Percentiles rank a stretch among this genome's conserved stretches.
phyloP scores from a whole-genome alignment of 1,284 basidiomycete species.

The Polyporus tsugae region DNA sequence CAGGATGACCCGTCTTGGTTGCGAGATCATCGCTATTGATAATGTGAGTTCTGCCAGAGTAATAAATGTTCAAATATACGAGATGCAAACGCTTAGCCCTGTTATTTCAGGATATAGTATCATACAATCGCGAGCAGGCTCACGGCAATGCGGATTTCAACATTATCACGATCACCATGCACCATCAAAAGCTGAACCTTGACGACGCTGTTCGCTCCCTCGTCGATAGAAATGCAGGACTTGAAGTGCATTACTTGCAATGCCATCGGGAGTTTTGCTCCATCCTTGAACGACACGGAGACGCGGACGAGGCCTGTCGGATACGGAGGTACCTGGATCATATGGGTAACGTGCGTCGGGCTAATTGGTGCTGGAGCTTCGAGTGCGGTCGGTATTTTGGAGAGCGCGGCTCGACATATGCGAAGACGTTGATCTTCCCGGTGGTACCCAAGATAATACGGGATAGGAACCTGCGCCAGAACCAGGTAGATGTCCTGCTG shows the following conservation, averaged over 20 bases:
- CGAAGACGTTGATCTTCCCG: conserved; percentile 24
- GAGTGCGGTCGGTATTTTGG: conserved; percentile 46
- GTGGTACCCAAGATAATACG: neutral
- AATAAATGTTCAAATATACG: neutral
- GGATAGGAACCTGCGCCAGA: neutral
- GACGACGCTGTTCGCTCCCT: conserved; percentile 45
- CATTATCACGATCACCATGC: conserved; percentile 45
- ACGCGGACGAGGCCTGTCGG: neutral
- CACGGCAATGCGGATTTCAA: conserved; percentile 46
- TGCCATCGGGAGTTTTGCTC: conserved; percentile 31
- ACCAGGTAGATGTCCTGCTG: neutral
- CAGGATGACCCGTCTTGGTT: conserved; percentile 37
- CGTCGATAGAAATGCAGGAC: conserved; percentile 37
- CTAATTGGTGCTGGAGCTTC: conserved; percentile 46
- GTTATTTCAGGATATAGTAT: conserved; percentile 38
- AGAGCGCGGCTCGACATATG: conserved; percentile 34
- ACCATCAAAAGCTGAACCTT: conserved; percentile 37
- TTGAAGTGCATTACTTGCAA: conserved; percentile 36
- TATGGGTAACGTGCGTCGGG: conserved; percentile 41
- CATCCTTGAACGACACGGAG: conserved; percentile 9
- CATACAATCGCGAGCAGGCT: conserved; percentile 49
- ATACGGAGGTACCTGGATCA: conserved; percentile 39
- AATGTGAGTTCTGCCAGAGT: conserved; percentile 41
- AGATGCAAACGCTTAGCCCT: neutral
- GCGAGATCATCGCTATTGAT: conserved; percentile 23